phyloP scores from a whole-genome alignment of 257 asterid species.

The Solanum chilense region DNA sequence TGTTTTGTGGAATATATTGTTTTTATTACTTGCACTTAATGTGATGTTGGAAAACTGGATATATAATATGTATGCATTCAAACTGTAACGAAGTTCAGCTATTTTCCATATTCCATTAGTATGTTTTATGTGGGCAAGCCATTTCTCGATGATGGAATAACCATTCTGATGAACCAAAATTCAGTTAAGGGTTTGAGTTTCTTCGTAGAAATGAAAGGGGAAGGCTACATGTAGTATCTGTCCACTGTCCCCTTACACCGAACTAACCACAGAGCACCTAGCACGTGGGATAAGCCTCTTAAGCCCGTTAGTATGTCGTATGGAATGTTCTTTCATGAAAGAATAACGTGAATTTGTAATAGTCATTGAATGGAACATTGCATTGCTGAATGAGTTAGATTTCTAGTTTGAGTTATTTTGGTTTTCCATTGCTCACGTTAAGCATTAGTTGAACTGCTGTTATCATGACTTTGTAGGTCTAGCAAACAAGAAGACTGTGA shows the following conservation, averaged over 20 bases:
- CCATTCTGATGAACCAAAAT: neutral
- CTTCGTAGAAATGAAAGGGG: neutral
- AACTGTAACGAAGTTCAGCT: neutral
- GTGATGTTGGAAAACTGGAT: neutral
- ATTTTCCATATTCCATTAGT: neutral
- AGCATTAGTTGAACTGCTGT: neutral
- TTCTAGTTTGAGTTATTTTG: neutral
- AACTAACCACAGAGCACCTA: neutral
- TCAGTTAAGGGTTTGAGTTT: neutral
- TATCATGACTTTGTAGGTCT: conserved; percentile 25
- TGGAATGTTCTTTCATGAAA: neutral
- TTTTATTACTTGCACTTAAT: neutral
- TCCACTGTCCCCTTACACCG: neutral
- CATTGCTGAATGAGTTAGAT: neutral
- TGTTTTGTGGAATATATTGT: neutral
- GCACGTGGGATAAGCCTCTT: neutral
- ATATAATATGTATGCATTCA: neutral
- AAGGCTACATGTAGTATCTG: neutral
- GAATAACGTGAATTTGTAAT: neutral
- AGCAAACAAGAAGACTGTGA: conserved; percentile 90
- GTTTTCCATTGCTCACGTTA: neutral
- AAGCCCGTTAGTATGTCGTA: neutral
- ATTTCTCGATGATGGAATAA: neutral
- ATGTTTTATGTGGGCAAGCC: neutral
- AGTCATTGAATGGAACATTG: neutral